Base-by-base conservation (phyloP, 2,329 filamentous ascomycete species). In the Leptosphaerulina australis region DNA sequence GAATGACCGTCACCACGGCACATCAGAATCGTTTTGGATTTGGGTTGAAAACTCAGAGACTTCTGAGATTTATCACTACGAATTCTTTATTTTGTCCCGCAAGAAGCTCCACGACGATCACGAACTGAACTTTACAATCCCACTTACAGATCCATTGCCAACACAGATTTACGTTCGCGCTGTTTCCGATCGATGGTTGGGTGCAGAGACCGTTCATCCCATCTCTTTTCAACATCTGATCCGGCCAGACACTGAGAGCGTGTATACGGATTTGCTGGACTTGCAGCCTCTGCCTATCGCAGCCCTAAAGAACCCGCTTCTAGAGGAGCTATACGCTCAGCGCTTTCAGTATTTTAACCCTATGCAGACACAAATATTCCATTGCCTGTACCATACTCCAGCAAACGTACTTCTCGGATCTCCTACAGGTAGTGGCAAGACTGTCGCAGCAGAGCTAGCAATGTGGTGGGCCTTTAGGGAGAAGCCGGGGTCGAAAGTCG, bases 401-500 rank as follows among this genome's bases (percentile, higher is more conserved):
- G 88, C 90, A 35, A 99, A 99, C 67, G 92, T 99, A 4, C 82
- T 99, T 3, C 82, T 99, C 7, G 94, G 95, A 6, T 97, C 94
- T 2, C 95, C 94, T 0, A 99, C 95, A 0, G 94, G 94, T 50
- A 96, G 91, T 79, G 94, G 94, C 50, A 99, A 99, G 79, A 99
- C 95, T 0, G 89, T 99, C 30, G 94, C 95, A 14, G 91, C 90
- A 38, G 94, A 99, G 70, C 77, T 99, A 54, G 92, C 95, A 20
- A 97, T 99, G 93, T 99, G 95, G 95, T 97, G 92, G 91, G 93
- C 94, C 2, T 97, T 99, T 76, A 86, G 92, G 11, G 92, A 97
- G 69, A 88, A 88, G 40, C 94, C 94, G 1, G 91, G 92, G 3
- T 96, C 91, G 3, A 99, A 99, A 76, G 92, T 99, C 2, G 94